Evolutionary conservation across 2,329 filamentous ascomycete genomes (phyloP).

Genomic region (Lecanicillium sp.): DNA sequence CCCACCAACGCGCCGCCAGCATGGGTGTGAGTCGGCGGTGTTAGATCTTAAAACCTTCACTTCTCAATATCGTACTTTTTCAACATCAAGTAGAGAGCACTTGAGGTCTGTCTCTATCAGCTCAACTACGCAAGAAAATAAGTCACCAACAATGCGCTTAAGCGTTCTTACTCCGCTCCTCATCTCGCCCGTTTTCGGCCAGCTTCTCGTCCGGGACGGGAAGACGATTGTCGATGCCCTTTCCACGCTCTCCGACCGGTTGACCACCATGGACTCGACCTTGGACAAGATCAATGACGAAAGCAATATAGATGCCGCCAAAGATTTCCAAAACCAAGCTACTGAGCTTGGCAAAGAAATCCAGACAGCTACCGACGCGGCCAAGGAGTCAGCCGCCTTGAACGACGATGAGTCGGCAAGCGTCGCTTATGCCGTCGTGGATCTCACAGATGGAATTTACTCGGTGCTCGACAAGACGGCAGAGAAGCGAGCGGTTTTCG

Average conservation of each 20-base stretch:
- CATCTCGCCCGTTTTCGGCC: not conserved
- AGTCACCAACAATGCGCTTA: not conserved
- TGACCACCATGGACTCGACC: constrained; percentile 1
- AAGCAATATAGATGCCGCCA: not conserved
- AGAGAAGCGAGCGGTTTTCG: constrained; percentile 1
- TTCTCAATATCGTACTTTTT: too few species aligned
- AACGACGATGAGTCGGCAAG: not conserved
- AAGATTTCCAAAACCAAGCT: constrained; percentile 5
- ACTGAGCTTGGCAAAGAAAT: constrained; percentile 1
- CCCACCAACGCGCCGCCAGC: too few species aligned
- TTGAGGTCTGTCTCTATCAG: too few species aligned
- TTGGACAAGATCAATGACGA: constrained; percentile 2
- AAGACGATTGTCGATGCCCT: not conserved
- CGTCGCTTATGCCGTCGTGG: constrained; percentile 4
- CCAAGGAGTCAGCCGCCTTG: not conserved
- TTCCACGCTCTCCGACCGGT: not conserved
- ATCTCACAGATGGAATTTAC: constrained; percentile 1
- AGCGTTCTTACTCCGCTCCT: not conserved
- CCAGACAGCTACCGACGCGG: not conserved
- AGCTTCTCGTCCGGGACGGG: not conserved
- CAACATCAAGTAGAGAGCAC: too few species aligned
- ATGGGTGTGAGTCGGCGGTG: too few species aligned
- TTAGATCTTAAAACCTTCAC: too few species aligned
- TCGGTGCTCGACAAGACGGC: constrained; percentile 1
- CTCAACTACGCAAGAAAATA: too few species aligned